Base-by-base conservation (phyloP, 2,329 filamentous ascomycete genomes). In the Colletotrichum lentis region DNA sequence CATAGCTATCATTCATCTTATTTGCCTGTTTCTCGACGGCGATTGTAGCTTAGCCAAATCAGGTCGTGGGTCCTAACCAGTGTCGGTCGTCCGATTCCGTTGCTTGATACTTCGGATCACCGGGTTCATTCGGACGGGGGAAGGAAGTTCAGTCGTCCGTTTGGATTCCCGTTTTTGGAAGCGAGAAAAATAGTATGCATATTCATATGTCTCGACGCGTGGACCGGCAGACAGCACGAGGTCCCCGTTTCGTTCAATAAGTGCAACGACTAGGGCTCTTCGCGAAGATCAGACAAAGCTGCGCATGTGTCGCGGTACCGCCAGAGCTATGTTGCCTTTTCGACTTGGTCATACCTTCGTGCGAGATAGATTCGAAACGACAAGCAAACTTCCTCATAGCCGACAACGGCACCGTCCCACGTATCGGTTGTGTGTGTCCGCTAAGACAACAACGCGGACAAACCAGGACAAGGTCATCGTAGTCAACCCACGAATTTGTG, bases 61-160 rank as follows among this genome's bases (percentile, higher is more conserved):
- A n/a, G 6, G 12, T n/a, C 31, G 22, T 20, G 31, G 27, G 39
- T 16, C 5, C 37, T 35, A 46, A 37, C 37, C 46, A 39, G 46
- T 49, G 14, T 39, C 41, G 53, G 53, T 67, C 60, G 35, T 67
- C 59, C 49, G 55, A 35, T 64, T 27, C 46, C 55, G 35, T 35
- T 22, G 35, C 55, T 22, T 20, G 52, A 49, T 20, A 60, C 18
- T 44, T 60, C 49, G 43, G 62, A 65, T 60, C 49, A 44, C 27
- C 27, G 5, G 35, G 62, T 65, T 65, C 61, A 68, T 65, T 68
- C 65, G 64, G 65, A 68, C 44, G 55, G 31, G 44, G n/a, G 10
- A 50, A 22, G 50, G 31, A 60, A 50, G 27, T 65, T 39, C 20
- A 65, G 44, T 37, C 20, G n/a, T 52, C 65, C 62, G 65, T 39